phyloP scores from a whole-genome alignment of 1,284 basidiomycete genomes.

The Ustilago loliicola region DNA sequence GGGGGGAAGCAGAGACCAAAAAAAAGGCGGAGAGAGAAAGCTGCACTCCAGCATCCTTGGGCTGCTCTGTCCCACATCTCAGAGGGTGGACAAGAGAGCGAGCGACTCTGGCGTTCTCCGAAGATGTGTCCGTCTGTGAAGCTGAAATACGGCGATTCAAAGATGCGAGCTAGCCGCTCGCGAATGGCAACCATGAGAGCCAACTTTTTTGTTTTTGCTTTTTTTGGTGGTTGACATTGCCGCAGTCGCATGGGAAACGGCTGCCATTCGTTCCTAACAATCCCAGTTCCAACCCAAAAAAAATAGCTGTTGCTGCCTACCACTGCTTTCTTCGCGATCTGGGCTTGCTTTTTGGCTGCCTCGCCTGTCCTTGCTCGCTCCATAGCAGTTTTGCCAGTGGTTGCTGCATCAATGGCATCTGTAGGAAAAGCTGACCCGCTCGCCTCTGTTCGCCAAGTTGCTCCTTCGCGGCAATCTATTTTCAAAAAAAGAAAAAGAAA shows the following conservation, averaged over 20 bases:
- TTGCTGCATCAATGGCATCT: neutral
- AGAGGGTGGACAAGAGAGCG: neutral
- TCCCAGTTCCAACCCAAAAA: too few relatives aligned
- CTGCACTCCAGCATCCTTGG: neutral
- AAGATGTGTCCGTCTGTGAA: neutral
- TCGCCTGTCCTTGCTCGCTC: neutral
- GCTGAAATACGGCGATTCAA: neutral
- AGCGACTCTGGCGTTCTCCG: neutral
- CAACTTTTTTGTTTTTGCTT: neutral
- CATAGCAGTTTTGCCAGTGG: neutral
- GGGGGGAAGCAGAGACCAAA: neutral
- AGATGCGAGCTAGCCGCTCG: slow-evolving; percentile 7
- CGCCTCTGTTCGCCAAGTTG: too few relatives aligned
- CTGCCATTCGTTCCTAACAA: neutral
- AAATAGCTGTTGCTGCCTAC: too few relatives aligned
- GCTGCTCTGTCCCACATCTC: too few relatives aligned
- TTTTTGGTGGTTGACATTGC: slow-evolving; percentile 11
- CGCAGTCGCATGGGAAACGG: slow-evolving; percentile 11
- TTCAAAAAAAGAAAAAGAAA: neutral
- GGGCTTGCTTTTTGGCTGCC: neutral
- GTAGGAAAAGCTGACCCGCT: neutral
- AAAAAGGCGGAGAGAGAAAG: neutral
- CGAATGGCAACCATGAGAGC: neutral
- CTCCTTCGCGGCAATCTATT: slow-evolving; percentile 25
- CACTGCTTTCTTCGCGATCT: neutral